Percentiles rank a stretch among this genome's conserved stretches.
Conservation (phyloP, 208 protist species). For the Willaertia magna region DNA sequence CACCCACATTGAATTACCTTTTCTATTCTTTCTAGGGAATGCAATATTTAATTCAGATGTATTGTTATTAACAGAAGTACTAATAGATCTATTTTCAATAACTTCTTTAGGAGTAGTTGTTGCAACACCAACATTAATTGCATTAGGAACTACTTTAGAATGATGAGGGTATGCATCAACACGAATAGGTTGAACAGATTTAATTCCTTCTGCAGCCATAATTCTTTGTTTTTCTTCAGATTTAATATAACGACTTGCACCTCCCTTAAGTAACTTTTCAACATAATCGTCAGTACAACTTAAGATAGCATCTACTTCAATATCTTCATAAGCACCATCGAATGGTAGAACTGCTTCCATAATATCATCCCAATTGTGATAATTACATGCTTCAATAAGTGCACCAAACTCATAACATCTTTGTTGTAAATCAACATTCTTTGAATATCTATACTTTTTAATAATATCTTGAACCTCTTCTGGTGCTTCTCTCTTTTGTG, state of each 20-base stretch:
- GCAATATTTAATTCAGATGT: background rate
- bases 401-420: constrained; percentile 55
- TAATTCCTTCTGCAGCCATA: background rate
- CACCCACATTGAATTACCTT: no score
- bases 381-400: constrained; percentile 24
- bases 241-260: constrained; percentile 37
- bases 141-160: no score
- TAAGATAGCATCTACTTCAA: constrained; percentile 44
- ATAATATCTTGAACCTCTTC: background rate
- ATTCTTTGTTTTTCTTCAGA: background rate
- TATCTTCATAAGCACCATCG: constrained; percentile 55
- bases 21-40: background rate
- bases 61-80: background rate
- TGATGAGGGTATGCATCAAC: no score
- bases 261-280: constrained; percentile 28
- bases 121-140: background rate
- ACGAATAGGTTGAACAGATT: background rate
- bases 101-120: background rate
- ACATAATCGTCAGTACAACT: constrained; percentile 44
- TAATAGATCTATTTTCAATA: background rate
- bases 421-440: constrained; percentile 51
- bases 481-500: constrained; percentile 18
- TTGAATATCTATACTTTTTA: constrained; percentile 37
- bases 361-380: constrained; percentile 22
- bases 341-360: constrained; percentile 45